Evolutionary conservation across 495 filamentous ascomycete species (phyloP).

Genomic region (Annulohypoxylon maeteangense): DNA sequence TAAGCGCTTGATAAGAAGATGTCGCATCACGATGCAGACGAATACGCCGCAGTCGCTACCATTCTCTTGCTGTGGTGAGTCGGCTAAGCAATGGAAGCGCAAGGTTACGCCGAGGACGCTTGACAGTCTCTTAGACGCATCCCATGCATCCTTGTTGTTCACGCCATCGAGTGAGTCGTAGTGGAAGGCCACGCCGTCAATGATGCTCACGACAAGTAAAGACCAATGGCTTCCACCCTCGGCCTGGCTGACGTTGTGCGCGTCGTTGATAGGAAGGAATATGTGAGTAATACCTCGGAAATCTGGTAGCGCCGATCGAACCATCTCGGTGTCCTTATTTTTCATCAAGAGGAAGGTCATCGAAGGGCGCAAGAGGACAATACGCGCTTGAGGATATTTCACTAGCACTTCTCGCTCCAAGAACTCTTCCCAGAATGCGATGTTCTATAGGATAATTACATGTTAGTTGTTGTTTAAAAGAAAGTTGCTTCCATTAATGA

Average conservation of each 20-base stretch:
- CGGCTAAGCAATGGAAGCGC: conserved; percentile 78
- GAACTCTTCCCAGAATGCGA: conserved; percentile 98
- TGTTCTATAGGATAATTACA: conserved; percentile 64
- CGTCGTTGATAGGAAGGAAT: conserved; percentile 97
- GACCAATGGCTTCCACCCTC: conserved; percentile 97
- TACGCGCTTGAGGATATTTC: conserved; percentile 79
- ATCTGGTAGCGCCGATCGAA: conserved; percentile 80
- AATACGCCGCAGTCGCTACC: conserved; percentile 94
- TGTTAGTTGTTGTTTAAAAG: conserved; percentile 29
- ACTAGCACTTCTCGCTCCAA: conserved; percentile 88
- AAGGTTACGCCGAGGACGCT: conserved; percentile 71
- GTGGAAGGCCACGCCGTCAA: conserved; percentile 94
- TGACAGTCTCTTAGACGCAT: conserved; percentile 70
- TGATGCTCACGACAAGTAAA: conserved; percentile 84
- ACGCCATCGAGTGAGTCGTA: conserved; percentile 88
- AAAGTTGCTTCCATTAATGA: conserved; percentile 18
- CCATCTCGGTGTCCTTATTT: conserved; percentile 76
- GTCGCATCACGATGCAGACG: conserved; percentile 92
- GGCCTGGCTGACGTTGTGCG: conserved; percentile 73
- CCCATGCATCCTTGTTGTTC: conserved; percentile 77
- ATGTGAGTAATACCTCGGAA: conserved; percentile 88
- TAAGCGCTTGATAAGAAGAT: conserved; percentile 85
- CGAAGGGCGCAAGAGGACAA: conserved; percentile 89
- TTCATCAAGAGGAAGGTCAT: conserved; percentile 95
- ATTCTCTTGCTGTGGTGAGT: conserved; percentile 92